These are phyloP conservation scores for Malassezia restricta DNA, from an alignment of 1,284 basidiomycete genomes.

Conservation along the genomic window DNA sequence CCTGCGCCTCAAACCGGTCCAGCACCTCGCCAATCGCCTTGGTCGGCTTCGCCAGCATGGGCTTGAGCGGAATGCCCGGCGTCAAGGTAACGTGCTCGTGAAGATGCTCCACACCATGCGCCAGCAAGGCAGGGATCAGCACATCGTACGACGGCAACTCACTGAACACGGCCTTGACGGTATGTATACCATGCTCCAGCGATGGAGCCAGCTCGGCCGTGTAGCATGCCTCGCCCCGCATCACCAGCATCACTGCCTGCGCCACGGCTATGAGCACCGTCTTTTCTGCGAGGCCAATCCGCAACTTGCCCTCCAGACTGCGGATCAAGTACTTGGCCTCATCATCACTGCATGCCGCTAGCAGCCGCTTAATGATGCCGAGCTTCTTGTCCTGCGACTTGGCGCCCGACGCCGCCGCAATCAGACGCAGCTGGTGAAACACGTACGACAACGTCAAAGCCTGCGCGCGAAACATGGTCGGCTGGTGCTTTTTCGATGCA, in stretches of 20 bases:
- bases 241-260: constrained; percentile 28
- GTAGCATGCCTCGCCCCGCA: constrained; percentile 51
- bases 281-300: constrained; percentile 91
- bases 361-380: constrained; percentile 81
- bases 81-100: constrained; percentile 73
- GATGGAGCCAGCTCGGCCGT: constrained; percentile 61
- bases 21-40: constrained; percentile 98
- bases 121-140: constrained; percentile 81
- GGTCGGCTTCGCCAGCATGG: constrained; percentile 99
- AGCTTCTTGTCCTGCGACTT: constrained; percentile 59
- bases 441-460: constrained; percentile 75
- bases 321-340: constrained; percentile 91
- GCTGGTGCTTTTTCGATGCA: constrained; percentile 86
- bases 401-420: constrained; percentile 63
- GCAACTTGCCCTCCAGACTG: constrained; percentile 87
- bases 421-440: constrained; percentile 28
- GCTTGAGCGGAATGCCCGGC: constrained; percentile 84
- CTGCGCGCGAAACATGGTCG: constrained; percentile 88
- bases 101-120: constrained; percentile 63
- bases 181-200: constrained; percentile 66
- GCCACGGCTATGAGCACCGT: constrained; percentile 52
- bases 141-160: constrained; percentile 87
- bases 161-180: constrained; percentile 84
- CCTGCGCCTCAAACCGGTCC: constrained; percentile 87
- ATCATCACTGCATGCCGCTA: constrained; percentile 77